A percentile compares a stretch with the other conserved stretches of the same genome.
phyloP scores from a whole-genome alignment of 2,329 filamentous ascomycete species.

The Ambrosiella cleistominuta region DNA sequence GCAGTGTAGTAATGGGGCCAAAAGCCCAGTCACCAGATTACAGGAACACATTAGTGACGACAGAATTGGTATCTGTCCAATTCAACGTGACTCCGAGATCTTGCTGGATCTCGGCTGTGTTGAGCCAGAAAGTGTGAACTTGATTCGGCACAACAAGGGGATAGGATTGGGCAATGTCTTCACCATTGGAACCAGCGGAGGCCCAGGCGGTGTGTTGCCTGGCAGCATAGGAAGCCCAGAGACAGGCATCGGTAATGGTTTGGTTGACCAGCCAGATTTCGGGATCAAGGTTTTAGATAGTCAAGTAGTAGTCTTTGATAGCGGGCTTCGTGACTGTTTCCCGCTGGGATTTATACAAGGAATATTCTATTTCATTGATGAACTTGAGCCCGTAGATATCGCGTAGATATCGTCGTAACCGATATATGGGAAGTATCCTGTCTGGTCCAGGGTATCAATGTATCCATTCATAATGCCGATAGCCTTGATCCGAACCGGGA shows the following conservation, averaged over 20 bases:
- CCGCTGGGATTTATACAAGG: background rate
- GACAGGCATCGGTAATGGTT: conserved; percentile 12
- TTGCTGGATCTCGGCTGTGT: conserved; percentile 36
- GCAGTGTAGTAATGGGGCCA: conserved; percentile 19
- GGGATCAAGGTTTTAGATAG: conserved; percentile 23
- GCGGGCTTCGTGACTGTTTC: background rate
- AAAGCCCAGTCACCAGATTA: conserved; percentile 3
- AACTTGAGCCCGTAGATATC: conserved; percentile 49
- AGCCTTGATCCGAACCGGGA: conserved; percentile 35
- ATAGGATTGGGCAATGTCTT: conserved; percentile 40
- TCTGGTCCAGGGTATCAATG: conserved; percentile 46
- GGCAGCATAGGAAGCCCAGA: conserved; percentile 21
- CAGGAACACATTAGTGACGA: conserved; percentile 39
- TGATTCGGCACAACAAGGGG: conserved; percentile 44
- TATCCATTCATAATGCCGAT: conserved; percentile 57
- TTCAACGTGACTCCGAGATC: conserved; percentile 47
- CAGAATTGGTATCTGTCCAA: conserved; percentile 42
- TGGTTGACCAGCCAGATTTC: conserved; percentile 23
- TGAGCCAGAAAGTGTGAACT: conserved; percentile 47
- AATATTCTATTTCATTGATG: conserved; percentile 29
- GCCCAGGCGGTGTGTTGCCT: conserved; percentile 21
- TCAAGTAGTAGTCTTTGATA: conserved; percentile 1
- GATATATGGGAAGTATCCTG: conserved; percentile 37
- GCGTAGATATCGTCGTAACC: conserved; percentile 48
- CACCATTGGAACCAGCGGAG: conserved; percentile 27